Evolutionary conservation across 441 rosid genomes (phyloP).

Genomic region (Gossypium gossypioides): DNA sequence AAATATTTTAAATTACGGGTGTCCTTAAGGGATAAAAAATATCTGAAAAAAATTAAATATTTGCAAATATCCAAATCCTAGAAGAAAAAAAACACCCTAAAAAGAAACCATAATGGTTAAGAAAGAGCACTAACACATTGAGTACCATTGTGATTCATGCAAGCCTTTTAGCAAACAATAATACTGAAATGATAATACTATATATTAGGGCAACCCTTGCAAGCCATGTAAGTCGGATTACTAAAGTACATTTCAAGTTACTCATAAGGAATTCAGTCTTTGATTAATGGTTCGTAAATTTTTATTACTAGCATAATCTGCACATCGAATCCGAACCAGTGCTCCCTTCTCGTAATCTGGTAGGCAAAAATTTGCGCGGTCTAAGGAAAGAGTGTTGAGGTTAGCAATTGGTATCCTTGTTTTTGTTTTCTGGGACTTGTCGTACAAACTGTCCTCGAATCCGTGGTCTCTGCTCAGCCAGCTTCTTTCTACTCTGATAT

Average conservation of each 20-base stretch:
- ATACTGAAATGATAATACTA: neutral
- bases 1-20: no score
- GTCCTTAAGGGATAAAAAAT: no score
- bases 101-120: neutral
- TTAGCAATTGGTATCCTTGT: constrained; percentile 15
- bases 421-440: constrained; percentile 23
- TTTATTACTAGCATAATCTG: constrained; percentile 6
- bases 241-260: constrained; percentile 9
- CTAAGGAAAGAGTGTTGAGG: neutral
- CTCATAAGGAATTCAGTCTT: neutral
- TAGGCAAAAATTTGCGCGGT: neutral
- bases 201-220: constrained; percentile 2
- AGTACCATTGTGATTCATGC: neutral
- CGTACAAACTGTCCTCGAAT: constrained; percentile 42
- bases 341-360: constrained; percentile 6
- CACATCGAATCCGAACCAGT: constrained; percentile 4
- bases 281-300: neutral
- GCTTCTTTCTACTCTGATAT: constrained; percentile 45
- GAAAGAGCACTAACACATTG: neutral
- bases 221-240: neutral
- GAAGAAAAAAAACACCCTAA: neutral
- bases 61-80: neutral
- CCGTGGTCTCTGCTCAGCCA: constrained; percentile 48
- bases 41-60: neutral
- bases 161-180: constrained; percentile 5